Percentiles rank a stretch among this genome's conserved stretches.
These are phyloP conservation scores for Asterophora parasitica DNA, from an alignment of 768 basidiomycete species.

Conservation along the genomic window DNA sequence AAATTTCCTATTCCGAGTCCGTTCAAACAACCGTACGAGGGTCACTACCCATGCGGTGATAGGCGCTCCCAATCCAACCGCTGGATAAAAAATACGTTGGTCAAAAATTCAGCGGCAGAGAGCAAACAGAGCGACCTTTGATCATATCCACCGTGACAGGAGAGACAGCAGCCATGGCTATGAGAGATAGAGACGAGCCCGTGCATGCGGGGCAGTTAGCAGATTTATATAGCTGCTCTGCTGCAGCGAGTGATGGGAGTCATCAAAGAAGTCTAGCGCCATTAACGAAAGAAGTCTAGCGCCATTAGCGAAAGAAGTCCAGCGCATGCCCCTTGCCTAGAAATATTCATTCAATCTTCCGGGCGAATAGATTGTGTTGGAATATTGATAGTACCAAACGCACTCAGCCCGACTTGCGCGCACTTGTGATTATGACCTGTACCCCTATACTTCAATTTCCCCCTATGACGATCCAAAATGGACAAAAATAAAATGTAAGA, in stretches of 20 bases:
- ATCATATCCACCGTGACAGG: slow-evolving; percentile 1
- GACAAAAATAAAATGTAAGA: no score
- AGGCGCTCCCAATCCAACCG: slow-evolving; percentile 4
- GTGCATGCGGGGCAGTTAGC: not conserved
- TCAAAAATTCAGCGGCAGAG: no score
- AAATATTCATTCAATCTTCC: no score
- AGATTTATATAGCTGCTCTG: not conserved
- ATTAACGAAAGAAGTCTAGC: no score
- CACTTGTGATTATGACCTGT: no score
- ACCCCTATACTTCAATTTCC: no score
- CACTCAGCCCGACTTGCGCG: no score
- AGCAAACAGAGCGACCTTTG: not conserved
- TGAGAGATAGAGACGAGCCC: not conserved
- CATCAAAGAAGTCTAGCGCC: not conserved
- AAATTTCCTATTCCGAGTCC: slow-evolving; percentile 14
- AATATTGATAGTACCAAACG: no score
- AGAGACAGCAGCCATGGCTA: slow-evolving; percentile 1
- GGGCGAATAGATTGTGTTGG: no score
- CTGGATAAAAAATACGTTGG: not conserved
- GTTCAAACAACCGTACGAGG: slow-evolving; percentile 16
- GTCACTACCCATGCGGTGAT: slow-evolving; percentile 19
- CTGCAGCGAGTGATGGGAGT: not conserved
- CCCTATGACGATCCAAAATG: no score
- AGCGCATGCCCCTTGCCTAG: not conserved
- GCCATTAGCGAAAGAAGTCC: no score